Evolutionary conservation across 345 rosid species (phyloP).

Genomic region (Heritiera fomes): DNA sequence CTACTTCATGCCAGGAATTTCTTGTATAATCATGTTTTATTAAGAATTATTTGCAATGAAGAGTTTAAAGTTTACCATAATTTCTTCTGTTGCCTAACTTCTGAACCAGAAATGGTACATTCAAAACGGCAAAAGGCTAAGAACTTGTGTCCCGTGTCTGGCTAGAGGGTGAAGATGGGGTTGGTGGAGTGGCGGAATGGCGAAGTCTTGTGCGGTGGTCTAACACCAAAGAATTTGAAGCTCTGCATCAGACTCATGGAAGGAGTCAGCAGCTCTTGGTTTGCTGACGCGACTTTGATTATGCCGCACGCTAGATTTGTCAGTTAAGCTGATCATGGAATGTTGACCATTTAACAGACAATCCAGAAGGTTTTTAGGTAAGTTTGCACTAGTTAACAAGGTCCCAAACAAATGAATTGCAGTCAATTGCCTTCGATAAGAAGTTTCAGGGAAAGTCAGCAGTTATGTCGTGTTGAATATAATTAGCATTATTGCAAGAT

Average conservation of each 20-base stretch:
- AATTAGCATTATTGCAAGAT: background rate
- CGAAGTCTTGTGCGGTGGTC: background rate
- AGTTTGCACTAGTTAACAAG: conserved; percentile 15
- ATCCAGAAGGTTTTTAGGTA: conserved; percentile 19
- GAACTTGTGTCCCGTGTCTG: background rate
- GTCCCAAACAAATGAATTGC: background rate
- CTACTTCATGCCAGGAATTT: background rate
- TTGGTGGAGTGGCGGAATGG: conserved; percentile 20
- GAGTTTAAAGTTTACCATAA: background rate
- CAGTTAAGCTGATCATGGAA: conserved; percentile 9
- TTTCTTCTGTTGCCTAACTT: conserved; percentile 12
- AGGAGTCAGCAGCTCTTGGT: background rate
- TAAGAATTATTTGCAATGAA: background rate
- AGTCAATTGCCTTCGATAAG: background rate
- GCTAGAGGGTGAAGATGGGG: conserved; percentile 3
- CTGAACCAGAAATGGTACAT: too few species aligned
- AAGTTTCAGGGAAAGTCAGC: conserved; percentile 18
- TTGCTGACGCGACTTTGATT: conserved; percentile 22
- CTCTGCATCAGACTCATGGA: background rate
- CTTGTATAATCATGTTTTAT: background rate
- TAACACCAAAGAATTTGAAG: conserved; percentile 11
- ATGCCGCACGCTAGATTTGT: background rate
- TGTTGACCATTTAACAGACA: conserved; percentile 6
- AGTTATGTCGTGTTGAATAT: background rate
- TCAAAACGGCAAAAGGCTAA: background rate